Evolutionary conservation across 495 filamentous ascomycete genomes (phyloP).

Genomic region (Eremomyces bilateralis): DNA sequence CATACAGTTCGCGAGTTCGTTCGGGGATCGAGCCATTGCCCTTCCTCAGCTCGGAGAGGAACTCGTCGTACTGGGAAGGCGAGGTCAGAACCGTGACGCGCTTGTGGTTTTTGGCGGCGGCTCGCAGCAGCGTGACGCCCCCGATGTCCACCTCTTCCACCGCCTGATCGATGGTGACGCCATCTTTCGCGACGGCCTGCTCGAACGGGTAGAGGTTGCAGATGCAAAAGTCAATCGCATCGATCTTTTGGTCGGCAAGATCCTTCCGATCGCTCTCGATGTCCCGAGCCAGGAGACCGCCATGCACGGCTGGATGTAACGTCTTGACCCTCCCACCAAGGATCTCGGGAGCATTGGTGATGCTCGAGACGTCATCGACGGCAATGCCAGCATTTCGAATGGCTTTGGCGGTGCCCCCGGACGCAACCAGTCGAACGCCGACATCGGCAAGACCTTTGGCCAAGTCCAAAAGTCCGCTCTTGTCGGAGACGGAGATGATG

Average conservation of each 20-base stretch:
- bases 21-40: conserved; percentile 58
- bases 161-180: conserved; percentile 86
- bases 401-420: conserved; percentile 82
- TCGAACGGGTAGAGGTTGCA: conserved; percentile 99
- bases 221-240: conserved; percentile 93
- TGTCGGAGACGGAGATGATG: conserved; percentile 95
- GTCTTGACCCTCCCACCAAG: conserved; percentile 92
- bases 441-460: conserved; percentile 84
- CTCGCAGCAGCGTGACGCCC: conserved; percentile 85
- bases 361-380: conserved; percentile 92
- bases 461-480: conserved; percentile 88
- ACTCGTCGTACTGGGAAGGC: conserved; percentile 78
- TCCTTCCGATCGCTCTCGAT: conserved; percentile 88
- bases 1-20: conserved; percentile 60
- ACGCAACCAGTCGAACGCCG: conserved; percentile 80
- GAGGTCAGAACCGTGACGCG: conserved; percentile 91
- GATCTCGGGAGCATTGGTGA: conserved; percentile 98
- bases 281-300: conserved; percentile 74
- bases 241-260: conserved; percentile 86
- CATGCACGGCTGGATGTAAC: conserved; percentile 81
- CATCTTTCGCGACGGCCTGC: conserved; percentile 87
- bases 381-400: conserved; percentile 87
- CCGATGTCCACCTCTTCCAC: conserved; percentile 93
- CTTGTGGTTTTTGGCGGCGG: conserved; percentile 91
- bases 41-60: conserved; percentile 65